Base-by-base conservation (phyloP, 202 grass and related monocot genomes). In the Hordeum pubiflorum region DNA sequence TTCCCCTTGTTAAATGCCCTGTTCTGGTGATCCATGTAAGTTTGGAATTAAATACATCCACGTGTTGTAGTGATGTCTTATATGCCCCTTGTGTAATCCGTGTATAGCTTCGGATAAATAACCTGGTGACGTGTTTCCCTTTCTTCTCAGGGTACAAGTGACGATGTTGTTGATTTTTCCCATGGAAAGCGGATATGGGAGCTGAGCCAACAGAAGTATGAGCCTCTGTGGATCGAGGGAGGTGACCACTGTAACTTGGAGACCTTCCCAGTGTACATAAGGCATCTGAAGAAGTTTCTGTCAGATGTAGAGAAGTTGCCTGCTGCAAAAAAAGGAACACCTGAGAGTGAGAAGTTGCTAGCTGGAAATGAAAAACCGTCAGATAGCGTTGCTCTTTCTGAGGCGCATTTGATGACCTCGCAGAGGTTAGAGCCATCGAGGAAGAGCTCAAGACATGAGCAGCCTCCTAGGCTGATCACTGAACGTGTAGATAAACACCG, bases 11-110 rank as follows among this genome's bases (percentile, higher is more conserved):
- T 50, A 94, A 83, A 89, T 94, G 91, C 58, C 91, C 91, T 0
- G 77, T 97, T 74, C 64, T 94, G 85, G 78, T 97, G 69, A 92
- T 97, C 64, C 91, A 97, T 91, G 94, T 97, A 92, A 92, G 94
- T 80, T 76, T 48, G 52, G 33, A 31, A 21, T 43, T 67, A 41
- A 34, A 64, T 69, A 26, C 17, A 80, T 69, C n/a, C 31, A 39
- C 6, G 2, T 52, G 6, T 29, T 52, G 23, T 18, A 68, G 21
- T 7, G 15, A 50, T 44, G 44, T 17, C 41, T 43, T 11, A 43
- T 43, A 43, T 43, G 40, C 32, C 26, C 23, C 3, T 18, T 64
- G 34, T 5, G n/a, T 31, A 41, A 15, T 39, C 29, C 4, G 7
- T 58, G 20, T 6, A 29, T 37, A 65, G 23, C 12, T 77, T 31